Evolutionary conservation across 306 rosid species (phyloP).

Genomic region (Cucurbita ficifolia): DNA sequence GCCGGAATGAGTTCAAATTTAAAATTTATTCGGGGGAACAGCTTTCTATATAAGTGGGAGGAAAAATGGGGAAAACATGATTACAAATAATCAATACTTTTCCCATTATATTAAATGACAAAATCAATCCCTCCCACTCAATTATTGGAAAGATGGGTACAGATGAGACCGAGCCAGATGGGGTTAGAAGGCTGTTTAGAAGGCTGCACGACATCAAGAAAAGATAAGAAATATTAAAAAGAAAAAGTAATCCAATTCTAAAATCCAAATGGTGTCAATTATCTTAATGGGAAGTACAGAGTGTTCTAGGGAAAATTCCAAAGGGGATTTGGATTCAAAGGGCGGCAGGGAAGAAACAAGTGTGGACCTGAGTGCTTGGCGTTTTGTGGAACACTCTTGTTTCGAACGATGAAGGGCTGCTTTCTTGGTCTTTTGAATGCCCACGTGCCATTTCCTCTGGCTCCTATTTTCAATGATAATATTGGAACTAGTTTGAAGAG

Average conservation of each 20-base stretch:
- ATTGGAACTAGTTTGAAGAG: neutral
- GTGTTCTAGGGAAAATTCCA: neutral
- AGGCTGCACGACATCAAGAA: neutral
- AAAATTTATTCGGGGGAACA: neutral
- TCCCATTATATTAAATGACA: neutral
- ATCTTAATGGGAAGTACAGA: neutral
- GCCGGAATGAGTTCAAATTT: neutral
- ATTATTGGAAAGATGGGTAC: neutral
- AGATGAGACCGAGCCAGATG: neutral
- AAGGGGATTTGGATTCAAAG: neutral
- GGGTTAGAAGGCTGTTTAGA: neutral
- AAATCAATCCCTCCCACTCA: neutral
- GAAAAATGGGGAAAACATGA: neutral
- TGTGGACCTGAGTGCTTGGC: neutral
- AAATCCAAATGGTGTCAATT: neutral
- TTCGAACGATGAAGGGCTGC: neutral
- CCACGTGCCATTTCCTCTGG: neutral
- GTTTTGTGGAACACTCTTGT: neutral
- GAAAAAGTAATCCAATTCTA: neutral
- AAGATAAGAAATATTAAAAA: neutral
- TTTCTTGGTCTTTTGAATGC: neutral
- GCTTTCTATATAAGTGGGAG: neutral
- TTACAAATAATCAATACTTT: neutral
- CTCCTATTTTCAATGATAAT: neutral
- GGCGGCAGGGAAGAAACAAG: neutral